Evolutionary conservation across 2,329 filamentous ascomycete species (phyloP).

Genomic region (Coleophoma crateriformis): DNA sequence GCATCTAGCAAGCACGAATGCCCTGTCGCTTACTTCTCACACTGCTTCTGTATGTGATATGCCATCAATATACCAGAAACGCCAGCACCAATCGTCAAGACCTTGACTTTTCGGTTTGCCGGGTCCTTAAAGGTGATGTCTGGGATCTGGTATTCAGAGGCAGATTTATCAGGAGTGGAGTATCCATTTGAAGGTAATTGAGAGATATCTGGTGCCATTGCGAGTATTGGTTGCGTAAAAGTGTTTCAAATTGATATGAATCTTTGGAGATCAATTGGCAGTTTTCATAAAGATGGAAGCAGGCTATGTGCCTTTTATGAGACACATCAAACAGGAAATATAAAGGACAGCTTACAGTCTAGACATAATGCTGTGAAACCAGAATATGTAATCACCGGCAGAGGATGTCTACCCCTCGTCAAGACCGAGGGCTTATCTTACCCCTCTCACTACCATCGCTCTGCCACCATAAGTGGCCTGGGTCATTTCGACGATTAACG

Average conservation of each 20-base stretch:
- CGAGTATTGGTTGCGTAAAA: conserved; percentile 1
- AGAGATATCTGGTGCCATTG: conserved; percentile 14
- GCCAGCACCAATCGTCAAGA: conserved; percentile 42
- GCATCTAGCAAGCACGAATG: background rate
- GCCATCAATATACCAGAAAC: conserved; percentile 40
- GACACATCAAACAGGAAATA: too few species aligned
- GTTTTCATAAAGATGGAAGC: too few species aligned
- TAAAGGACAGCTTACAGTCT: too few species aligned
- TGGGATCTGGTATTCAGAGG: conserved; percentile 8
- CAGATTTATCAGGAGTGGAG: background rate
- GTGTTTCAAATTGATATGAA: background rate
- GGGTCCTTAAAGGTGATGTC: conserved; percentile 24
- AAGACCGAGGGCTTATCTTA: background rate
- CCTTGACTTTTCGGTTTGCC: conserved; percentile 35
- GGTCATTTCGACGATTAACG: too few species aligned
- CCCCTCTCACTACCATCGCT: background rate
- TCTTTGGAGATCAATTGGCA: too few species aligned
- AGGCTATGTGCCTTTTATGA: too few species aligned
- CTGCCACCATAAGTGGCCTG: background rate
- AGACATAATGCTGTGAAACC: too few species aligned
- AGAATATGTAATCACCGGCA: too few species aligned
- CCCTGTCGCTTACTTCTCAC: conserved; percentile 15
- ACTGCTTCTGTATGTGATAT: conserved; percentile 39
- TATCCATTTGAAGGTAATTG: conserved; percentile 3
- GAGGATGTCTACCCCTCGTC: background rate